Evolutionary conservation across 2,329 filamentous ascomycete genomes (phyloP).

Genomic region (Ophiognomonia clavigignenti-juglandacearum): DNA sequence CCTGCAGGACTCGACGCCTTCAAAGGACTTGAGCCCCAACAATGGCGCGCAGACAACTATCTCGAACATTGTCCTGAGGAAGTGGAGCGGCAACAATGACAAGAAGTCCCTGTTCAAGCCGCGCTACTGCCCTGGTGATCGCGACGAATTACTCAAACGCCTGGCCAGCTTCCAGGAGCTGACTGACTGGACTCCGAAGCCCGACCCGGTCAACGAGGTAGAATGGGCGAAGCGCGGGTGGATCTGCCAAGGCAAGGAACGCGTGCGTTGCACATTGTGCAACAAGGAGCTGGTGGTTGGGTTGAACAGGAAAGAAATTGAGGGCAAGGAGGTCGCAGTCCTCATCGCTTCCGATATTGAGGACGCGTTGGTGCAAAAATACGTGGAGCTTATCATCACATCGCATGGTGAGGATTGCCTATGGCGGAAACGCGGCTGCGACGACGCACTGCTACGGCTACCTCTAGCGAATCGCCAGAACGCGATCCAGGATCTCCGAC

Average conservation of each 20-base stretch:
- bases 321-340: conserved; percentile 50
- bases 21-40: conserved; percentile 21
- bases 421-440: conserved; percentile 85
- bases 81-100: conserved; percentile 28
- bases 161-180: conserved; percentile 87
- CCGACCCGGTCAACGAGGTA: conserved; percentile 77
- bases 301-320: conserved; percentile 56
- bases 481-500: conserved; percentile 53
- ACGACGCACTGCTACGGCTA: conserved; percentile 59
- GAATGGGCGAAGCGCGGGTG: conserved; percentile 94
- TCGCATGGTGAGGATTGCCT: conserved; percentile 78
- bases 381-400: conserved; percentile 65
- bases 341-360: conserved; percentile 59
- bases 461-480: conserved; percentile 57
- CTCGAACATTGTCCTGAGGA: conserved; percentile 37
- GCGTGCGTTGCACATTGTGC: conserved; percentile 81
- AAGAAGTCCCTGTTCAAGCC: conserved; percentile 36
- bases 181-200: conserved; percentile 91
- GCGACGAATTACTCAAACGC: conserved; percentile 73
- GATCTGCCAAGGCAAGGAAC: conserved; percentile 78
- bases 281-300: conserved; percentile 80
- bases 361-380: conserved; percentile 70
- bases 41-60: conserved; percentile 26
- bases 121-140: conserved; percentile 82
- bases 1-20: conserved; percentile 34